Percentiles rank a stretch among this genome's conserved stretches.
Conservation (phyloP, 768 basidiomycete species). For the Mycena amicta region DNA sequence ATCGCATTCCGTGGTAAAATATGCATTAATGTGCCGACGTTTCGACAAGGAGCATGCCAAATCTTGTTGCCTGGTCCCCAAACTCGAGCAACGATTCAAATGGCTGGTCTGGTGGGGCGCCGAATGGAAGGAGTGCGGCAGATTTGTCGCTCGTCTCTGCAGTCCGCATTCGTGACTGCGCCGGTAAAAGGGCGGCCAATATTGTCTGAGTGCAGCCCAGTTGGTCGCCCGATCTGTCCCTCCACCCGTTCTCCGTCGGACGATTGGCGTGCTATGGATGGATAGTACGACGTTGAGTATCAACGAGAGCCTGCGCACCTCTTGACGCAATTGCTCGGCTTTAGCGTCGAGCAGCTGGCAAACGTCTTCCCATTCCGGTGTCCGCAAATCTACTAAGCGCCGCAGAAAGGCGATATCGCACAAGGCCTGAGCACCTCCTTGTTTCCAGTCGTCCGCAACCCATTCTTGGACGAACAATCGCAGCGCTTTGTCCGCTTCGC, state of each 20-base stretch:
- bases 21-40: constrained; percentile 19
- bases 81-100: constrained; percentile 63
- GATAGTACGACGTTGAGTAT: too few relatives aligned
- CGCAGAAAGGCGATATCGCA: constrained; percentile 55
- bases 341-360: constrained; percentile 30
- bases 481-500: constrained; percentile 41
- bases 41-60: constrained; percentile 73
- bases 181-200: constrained; percentile 59
- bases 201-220: constrained; percentile 63
- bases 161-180: constrained; percentile 24
- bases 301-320: constrained; percentile 31
- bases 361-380: constrained; percentile 32
- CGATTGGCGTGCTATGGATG: too few relatives aligned
- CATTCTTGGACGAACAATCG: constrained; percentile 40
- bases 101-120: constrained; percentile 55
- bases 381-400: constrained; percentile 41
- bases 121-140: constrained; percentile 52
- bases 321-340: constrained; percentile 26
- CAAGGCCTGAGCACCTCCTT: constrained; percentile 33
- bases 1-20: constrained; percentile 2
- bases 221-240: constrained; percentile 40
- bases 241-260: constrained; percentile 27
- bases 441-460: constrained; percentile 32
- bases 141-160: constrained; percentile 37
- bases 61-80: constrained; percentile 72